These are phyloP conservation scores for Pestalotiopsis sp. DNA, from an alignment of 2,329 filamentous ascomycete species.

Conservation along the genomic window DNA sequence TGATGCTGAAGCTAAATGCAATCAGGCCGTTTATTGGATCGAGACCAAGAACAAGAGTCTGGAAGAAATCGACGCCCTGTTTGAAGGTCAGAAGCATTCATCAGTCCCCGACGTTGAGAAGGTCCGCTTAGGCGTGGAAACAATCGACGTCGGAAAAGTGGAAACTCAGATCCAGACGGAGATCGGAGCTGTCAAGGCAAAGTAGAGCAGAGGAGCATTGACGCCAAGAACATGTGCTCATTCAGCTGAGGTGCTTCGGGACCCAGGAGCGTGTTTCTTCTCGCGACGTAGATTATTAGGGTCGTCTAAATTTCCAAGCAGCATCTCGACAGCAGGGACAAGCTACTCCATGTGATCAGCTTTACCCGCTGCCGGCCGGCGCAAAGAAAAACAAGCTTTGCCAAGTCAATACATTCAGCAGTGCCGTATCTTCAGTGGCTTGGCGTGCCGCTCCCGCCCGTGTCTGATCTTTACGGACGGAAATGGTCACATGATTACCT, in stretches of 20 bases:
- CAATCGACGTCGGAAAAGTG: slow-evolving; percentile 6
- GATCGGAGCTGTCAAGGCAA: neutral
- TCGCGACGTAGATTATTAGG: too few relatives aligned
- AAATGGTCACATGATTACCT: neutral
- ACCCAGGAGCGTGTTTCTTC: too few relatives aligned
- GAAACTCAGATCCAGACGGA: slow-evolving; percentile 7
- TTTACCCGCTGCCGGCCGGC: too few relatives aligned
- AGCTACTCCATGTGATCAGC: too few relatives aligned
- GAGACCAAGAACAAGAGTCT: slow-evolving; percentile 41
- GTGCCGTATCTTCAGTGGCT: too few relatives aligned
- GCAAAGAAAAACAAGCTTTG: neutral
- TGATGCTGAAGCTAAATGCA: neutral
- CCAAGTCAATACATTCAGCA: too few relatives aligned
- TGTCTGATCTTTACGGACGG: neutral
- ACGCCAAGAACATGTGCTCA: too few relatives aligned
- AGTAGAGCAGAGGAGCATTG: neutral
- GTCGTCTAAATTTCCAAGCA: too few relatives aligned
- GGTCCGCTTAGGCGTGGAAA: slow-evolving; percentile 9
- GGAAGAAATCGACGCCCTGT: slow-evolving; percentile 35
- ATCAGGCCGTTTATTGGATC: slow-evolving; percentile 35
- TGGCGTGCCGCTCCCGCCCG: too few relatives aligned
- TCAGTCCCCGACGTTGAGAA: slow-evolving; percentile 13
- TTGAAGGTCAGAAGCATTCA: slow-evolving; percentile 15
- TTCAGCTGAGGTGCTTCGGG: too few relatives aligned
- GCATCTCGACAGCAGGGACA: too few relatives aligned